phyloP scores from a whole-genome alignment of 768 basidiomycete genomes.

The Naganishia vishniacii region DNA sequence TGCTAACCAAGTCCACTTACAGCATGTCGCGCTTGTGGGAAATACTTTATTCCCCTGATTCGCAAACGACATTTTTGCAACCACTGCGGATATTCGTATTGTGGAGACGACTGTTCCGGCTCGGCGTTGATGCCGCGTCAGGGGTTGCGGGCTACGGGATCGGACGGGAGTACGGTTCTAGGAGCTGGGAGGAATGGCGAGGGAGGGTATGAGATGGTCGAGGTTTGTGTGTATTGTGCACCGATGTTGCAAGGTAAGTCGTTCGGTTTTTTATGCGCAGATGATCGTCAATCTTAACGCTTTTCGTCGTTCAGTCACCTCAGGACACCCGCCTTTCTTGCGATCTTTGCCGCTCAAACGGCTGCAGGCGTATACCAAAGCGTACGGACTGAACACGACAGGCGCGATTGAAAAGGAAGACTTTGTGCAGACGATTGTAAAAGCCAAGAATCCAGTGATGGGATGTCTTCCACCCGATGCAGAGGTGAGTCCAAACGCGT shows the following conservation, averaged over 20 bases:
- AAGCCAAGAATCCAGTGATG: conserved; percentile 39
- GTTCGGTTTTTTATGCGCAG: too few relatives aligned
- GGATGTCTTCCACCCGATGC: conserved; percentile 43
- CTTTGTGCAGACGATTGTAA: conserved; percentile 44
- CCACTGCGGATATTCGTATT: conserved; percentile 47
- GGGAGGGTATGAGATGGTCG: conserved; percentile 46
- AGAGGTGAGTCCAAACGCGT: conserved; percentile 36
- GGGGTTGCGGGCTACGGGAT: conserved; percentile 27
- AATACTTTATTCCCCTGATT: conserved; percentile 44
- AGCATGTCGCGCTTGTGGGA: conserved; percentile 46
- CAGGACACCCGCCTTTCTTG: conserved; percentile 36
- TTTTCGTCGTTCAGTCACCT: conserved; percentile 33
- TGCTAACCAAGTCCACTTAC: neutral
- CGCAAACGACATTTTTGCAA: conserved; percentile 42
- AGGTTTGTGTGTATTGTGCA: conserved; percentile 42
- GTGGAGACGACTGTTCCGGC: conserved; percentile 40
- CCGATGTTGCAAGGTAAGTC: conserved; percentile 45
- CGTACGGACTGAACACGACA: conserved; percentile 37
- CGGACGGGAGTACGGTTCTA: conserved; percentile 7
- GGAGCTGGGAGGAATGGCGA: conserved; percentile 20
- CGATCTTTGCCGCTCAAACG: conserved; percentile 44
- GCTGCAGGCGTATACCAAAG: conserved; percentile 44
- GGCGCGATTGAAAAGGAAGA: conserved; percentile 47
- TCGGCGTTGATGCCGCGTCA: conserved; percentile 46
- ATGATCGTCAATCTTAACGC: neutral